phyloP scores from a whole-genome alignment of 257 asterid species.

The Nicotiana attenuata region DNA sequence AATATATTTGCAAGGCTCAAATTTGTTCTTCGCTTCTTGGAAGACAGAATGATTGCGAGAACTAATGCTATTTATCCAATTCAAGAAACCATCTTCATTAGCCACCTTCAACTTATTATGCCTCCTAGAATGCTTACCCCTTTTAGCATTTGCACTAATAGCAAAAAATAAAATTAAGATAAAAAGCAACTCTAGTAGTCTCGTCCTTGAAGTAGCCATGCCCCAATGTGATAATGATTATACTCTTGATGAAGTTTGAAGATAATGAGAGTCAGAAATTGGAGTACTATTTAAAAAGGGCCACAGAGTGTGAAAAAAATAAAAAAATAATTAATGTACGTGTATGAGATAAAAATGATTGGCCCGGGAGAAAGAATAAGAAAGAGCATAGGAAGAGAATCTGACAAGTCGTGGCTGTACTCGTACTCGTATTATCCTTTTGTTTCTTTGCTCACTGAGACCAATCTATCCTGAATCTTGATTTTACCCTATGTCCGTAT shows the following conservation, averaged over 20 bases:
- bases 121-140: neutral
- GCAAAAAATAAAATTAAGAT: conserved; percentile 23
- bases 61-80: conserved; percentile 56
- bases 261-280: neutral
- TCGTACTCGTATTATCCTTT: conserved; percentile 23
- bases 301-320: neutral
- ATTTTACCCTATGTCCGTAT: neutral
- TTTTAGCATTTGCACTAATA: neutral
- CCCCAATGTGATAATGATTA: neutral
- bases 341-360: conserved; percentile 10
- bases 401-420: conserved; percentile 41
- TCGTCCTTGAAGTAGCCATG: neutral
- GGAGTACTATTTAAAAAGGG: conserved; percentile 1
- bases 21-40: conserved; percentile 48
- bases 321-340: neutral
- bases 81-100: conserved; percentile 30
- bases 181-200: conserved; percentile 2
- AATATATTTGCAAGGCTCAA: conserved; percentile 52
- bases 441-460: conserved; percentile 1
- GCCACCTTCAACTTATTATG: neutral
- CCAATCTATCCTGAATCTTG: conserved; percentile 10
- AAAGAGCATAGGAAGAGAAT: conserved; percentile 13
- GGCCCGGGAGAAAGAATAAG: conserved; percentile 14
- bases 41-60: conserved; percentile 46
- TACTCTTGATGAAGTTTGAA: neutral